Percentiles rank a stretch among this genome's conserved stretches.
Evolutionary conservation across 2,329 filamentous ascomycete genomes (phyloP).

Genomic region (Lojkania enalia): DNA sequence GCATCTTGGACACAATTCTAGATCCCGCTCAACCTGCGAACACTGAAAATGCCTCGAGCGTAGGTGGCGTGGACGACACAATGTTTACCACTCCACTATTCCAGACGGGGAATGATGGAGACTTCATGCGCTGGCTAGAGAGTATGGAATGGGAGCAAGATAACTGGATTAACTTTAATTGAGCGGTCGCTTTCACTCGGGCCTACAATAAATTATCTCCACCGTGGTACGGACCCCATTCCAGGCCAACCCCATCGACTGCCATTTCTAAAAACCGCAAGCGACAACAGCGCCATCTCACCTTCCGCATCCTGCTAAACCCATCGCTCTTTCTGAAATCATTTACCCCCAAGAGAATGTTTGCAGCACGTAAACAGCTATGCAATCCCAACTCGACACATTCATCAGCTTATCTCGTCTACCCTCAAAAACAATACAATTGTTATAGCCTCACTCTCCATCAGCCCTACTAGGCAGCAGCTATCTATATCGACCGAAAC

Average conservation of each 20-base stretch:
- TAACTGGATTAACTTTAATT: slow-evolving; percentile 32
- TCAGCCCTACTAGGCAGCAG: no score
- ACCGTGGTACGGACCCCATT: not conserved
- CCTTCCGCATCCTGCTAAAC: no score
- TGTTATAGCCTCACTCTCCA: no score
- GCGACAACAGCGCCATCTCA: no score
- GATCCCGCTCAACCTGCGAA: slow-evolving; percentile 21
- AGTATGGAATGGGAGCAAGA: slow-evolving; percentile 49
- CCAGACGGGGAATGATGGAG: slow-evolving; percentile 45
- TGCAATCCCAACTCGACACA: no score
- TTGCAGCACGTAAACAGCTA: no score
- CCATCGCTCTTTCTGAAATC: no score
- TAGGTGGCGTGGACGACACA: slow-evolving; percentile 25
- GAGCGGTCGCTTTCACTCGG: slow-evolving; percentile 8
- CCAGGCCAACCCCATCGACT: no score
- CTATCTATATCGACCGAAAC: no score
- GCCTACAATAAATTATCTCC: not conserved
- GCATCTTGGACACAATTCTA: slow-evolving; percentile 50
- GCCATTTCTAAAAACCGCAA: not conserved
- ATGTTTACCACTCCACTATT: slow-evolving; percentile 39
- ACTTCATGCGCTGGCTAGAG: slow-evolving; percentile 51
- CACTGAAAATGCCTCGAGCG: slow-evolving; percentile 7
- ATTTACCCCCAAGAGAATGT: no score
- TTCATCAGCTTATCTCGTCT: no score
- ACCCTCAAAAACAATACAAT: no score